Evolutionary conservation across 805 yeast genomes (phyloP), one percentile per base, ranked within the genome.

Genomic region (Pichia insulana): DNA sequence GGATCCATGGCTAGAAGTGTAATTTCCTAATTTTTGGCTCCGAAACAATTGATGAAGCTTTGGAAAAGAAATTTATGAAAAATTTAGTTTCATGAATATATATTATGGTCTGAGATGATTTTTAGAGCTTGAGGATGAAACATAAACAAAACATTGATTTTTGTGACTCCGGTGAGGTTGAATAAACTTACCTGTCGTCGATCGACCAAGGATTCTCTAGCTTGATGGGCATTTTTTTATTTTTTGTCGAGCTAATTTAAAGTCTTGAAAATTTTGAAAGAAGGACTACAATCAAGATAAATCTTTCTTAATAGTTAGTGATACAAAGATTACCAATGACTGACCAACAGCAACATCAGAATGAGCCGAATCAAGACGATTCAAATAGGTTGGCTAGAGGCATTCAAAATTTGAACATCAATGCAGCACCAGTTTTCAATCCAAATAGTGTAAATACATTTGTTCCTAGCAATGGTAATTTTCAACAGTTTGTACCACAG

Each of bases 401-500:
- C 50, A 54, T 74, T 53, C 69, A 65, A 48, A 65, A 71, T 49
- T 51, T 70, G 45, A 63, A 67, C 44, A 45, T 73, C 49, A 62
- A 58, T 26, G 67, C 62, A 37, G 69, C 50, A 16, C 38, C 43
- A 20, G 43, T 40, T 12, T 76, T 55, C 61, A 73, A 78, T 51
- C 77, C 83, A 26, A 68, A 64, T 48, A 66, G 65, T 31, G 72
- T 73, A 10, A 68, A 68, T 47, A 39, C 73, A 12, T 74, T 75
- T 59, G 74, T 72, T 42, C 77, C 78, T 37, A 47, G 48, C 30
- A 42, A 46, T 39, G 69, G 11, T 11, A 26, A 64, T 41, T 56
- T 61, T 51, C 68, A 55, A 44, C 45, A 63, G 18, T 63, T 62
- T 41, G 58, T 53, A 34, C 72, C 71, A 41, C 73, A 65, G 57